Percentiles rank a stretch among this genome's conserved stretches.
Conservation (phyloP, 805 yeast species). For the Candida loeiensis region DNA sequence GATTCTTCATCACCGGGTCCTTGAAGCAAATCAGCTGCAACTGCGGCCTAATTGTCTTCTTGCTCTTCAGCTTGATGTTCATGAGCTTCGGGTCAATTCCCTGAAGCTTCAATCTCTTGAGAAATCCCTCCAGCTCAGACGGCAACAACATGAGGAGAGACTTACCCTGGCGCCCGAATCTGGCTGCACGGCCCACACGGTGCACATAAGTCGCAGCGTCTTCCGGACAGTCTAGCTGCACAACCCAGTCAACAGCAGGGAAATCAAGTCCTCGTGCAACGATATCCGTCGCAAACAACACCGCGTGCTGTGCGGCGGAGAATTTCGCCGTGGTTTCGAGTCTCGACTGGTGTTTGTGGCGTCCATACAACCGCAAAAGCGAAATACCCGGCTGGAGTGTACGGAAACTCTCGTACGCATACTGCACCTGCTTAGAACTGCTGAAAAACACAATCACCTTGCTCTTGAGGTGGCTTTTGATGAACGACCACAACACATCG, state of each 20-base stretch:
- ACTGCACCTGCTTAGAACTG: constrained; percentile 88
- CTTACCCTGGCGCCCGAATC: constrained; percentile 81
- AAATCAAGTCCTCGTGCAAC: constrained; percentile 92
- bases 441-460: constrained; percentile 82
- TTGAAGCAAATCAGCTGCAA: constrained; percentile 87
- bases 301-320: constrained; percentile 72
- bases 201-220: constrained; percentile 87
- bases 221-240: constrained; percentile 89
- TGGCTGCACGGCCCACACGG: constrained; percentile 85
- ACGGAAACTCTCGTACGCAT: constrained; percentile 80
- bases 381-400: constrained; percentile 91
- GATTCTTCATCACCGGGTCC: constrained; percentile 85
- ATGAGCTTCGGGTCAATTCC: constrained; percentile 69
- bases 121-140: constrained; percentile 73
- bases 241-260: constrained; percentile 94
- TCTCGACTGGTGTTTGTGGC: constrained; percentile 87
- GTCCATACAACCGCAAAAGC: constrained; percentile 78
- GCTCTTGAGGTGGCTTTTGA: constrained; percentile 74
- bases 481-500: constrained; percentile 80
- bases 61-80: constrained; percentile 70
- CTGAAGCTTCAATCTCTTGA: constrained; percentile 56
- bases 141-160: constrained; percentile 82
- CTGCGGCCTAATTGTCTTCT: constrained; percentile 73
- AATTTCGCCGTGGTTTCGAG: constrained; percentile 78
- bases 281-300: constrained; percentile 85